Base-by-base conservation (phyloP, 352 stramenopile genomes). In the Phytophthora pluvialis region DNA sequence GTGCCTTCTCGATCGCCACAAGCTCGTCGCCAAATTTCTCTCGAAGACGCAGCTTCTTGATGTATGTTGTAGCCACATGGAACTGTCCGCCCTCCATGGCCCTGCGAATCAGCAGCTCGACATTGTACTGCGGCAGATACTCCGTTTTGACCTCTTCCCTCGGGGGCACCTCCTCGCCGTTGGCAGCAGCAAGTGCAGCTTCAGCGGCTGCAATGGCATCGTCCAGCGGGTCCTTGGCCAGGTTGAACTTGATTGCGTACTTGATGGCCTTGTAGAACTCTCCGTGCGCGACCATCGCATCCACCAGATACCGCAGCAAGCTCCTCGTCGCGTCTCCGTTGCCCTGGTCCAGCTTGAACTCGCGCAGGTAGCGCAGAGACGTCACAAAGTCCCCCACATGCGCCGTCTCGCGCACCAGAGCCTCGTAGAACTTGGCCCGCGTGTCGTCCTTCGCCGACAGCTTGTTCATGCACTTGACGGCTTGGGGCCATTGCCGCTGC, bases 241-340 rank as follows among this genome's bases (percentile, higher is more conserved):
- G 55, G 3, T 79, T 82, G 55, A 95, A 94, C 61, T 95, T 95
- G 65, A 91, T 88, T 31, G 86, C 73, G 55, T 95, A 95, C 73
- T 95, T 95, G 64, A 95, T 91, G 2, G 88, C 84, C 63, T 95
- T 95, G 83, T 95, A 95, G 44, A 93, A 85, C 52, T 95, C 88
- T 2, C 71, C 60, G 39, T 90, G 81, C 5, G 50, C 58, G n/a
- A 93, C 45, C 83, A 94, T 89, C 6, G 67, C 72, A 60, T 91
- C 74, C 10, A 95, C 72, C 21, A 92, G 49, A 31, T 85, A 86
- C 18, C 71, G 57, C 28, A 94, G 55, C 48, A 95, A 63, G 9
- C 25, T 60, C 10, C 50, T 31, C 33, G 89, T 67, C 6, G 63
- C 73, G 13, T 80, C 67, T 26, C 35, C 58, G 10, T 78, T 66